These are phyloP conservation scores for Aureobasidium melanogenum DNA, from an alignment of 2,329 filamentous ascomycete genomes.

Conservation along the genomic window DNA sequence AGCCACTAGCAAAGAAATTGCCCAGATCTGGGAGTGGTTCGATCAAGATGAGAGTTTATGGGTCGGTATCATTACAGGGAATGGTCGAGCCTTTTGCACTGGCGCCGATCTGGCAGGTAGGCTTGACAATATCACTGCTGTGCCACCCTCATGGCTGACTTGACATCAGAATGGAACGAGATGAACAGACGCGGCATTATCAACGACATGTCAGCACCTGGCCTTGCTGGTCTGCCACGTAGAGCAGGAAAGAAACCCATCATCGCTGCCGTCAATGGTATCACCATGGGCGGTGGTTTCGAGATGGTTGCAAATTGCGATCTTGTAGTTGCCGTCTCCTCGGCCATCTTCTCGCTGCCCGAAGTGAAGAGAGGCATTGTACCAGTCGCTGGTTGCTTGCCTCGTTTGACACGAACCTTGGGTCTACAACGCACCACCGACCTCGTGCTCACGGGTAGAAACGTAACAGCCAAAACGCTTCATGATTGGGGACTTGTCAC, in stretches of 20 bases:
- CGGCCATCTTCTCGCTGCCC: conserved; percentile 44
- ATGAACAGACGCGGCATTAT: conserved; percentile 18
- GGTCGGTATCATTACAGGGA: conserved; percentile 40
- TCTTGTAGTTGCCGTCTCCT: conserved; percentile 44
- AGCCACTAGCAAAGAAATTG: conserved; percentile 39
- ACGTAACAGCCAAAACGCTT: conserved; percentile 37
- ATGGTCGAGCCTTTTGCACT: conserved; percentile 46
- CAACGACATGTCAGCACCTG: conserved; percentile 27
- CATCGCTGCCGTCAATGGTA: conserved; percentile 52
- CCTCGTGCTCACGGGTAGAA: conserved; percentile 40
- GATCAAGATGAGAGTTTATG: conserved; percentile 31
- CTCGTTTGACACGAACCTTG: conserved; percentile 41
- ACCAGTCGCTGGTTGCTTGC: conserved; percentile 44
- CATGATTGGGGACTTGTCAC: conserved; percentile 35
- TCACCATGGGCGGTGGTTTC: conserved; percentile 49
- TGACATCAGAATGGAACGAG: conserved; percentile 20
- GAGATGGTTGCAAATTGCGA: conserved; percentile 50
- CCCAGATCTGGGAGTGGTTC: conserved; percentile 44
- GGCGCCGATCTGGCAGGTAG: conserved; percentile 48
- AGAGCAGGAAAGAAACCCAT: conserved; percentile 52
- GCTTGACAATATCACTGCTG: conserved; percentile 3
- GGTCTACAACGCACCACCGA: conserved; percentile 43
- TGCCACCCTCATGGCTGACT: background rate
- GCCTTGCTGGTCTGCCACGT: conserved; percentile 48
- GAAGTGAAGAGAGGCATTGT: conserved; percentile 48